Conservation (phyloP, 306 rosid genomes). For the Ammopiptanthus mongolicus region DNA sequence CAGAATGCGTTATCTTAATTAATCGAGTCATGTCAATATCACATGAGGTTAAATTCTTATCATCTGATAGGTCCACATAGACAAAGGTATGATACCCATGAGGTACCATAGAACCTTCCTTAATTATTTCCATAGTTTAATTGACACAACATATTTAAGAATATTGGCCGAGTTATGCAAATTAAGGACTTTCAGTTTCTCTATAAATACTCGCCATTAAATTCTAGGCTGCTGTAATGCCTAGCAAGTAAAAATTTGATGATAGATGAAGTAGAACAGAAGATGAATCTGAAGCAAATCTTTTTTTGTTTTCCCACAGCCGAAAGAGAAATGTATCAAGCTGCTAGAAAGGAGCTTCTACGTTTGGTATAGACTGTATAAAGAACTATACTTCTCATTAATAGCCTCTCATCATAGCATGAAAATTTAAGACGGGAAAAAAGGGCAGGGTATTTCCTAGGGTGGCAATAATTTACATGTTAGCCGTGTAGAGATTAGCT, state of each 20-base stretch:
- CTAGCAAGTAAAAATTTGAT: neutral
- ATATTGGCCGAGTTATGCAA: neutral
- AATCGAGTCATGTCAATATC: no score
- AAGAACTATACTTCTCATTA: neutral
- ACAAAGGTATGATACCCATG: no score
- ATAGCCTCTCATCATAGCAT: neutral
- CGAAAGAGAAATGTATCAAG: neutral
- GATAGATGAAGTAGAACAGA: neutral
- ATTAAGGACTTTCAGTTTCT: neutral
- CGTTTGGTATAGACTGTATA: neutral
- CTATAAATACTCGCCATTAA: neutral
- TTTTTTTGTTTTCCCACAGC: neutral
- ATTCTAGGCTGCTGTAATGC: neutral
- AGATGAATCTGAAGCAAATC: neutral
- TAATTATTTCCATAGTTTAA: neutral
- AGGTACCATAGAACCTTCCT: no score
- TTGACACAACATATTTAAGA: neutral
- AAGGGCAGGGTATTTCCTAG: neutral
- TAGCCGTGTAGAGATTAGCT: slow-evolving; percentile 33
- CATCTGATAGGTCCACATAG: no score
- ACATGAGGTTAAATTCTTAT: no score
- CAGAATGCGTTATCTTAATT: no score
- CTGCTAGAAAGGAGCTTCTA: neutral
- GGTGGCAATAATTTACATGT: slow-evolving; percentile 38
- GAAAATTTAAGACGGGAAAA: neutral